These are phyloP conservation scores for Cicer yamashitae DNA, from an alignment of 306 rosid species.

Conservation along the genomic window DNA sequence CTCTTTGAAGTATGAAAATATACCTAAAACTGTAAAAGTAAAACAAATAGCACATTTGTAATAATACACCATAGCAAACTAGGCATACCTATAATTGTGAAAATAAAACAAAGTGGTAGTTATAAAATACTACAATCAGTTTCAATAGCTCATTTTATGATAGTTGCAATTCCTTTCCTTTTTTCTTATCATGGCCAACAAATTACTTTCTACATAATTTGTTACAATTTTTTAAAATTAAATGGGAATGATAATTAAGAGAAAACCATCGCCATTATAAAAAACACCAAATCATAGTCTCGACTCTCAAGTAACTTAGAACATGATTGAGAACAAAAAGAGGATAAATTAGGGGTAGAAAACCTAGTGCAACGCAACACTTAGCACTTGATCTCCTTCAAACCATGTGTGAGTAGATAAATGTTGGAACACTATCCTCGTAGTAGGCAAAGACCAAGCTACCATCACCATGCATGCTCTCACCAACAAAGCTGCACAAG, in stretches of 20 bases:
- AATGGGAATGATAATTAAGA: conserved; percentile 21
- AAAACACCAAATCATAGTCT: conserved; percentile 38
- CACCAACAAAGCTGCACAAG: conserved; percentile 77
- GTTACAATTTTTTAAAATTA: not conserved
- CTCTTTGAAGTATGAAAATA: too few relatives aligned
- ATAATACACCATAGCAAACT: not conserved
- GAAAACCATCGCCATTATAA: conserved; percentile 21
- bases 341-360: conserved; percentile 38
- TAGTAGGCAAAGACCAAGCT: conserved; percentile 78
- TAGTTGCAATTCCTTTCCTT: too few relatives aligned
- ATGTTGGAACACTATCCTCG: conserved; percentile 90
- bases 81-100: too few relatives aligned
- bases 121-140: too few relatives aligned
- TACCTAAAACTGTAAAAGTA: not conserved
- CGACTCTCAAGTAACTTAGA: conserved; percentile 39
- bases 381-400: conserved; percentile 89
- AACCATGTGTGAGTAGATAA: conserved; percentile 63
- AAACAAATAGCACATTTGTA: not conserved
- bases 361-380: conserved; percentile 29
- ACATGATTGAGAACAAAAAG: conserved; percentile 31
- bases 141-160: too few relatives aligned
- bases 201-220: too few relatives aligned
- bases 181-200: too few relatives aligned
- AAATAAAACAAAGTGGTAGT: too few relatives aligned
- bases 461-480: conserved; percentile 81